A percentile compares a stretch with the other conserved stretches of the same genome.
phyloP scores from a whole-genome alignment of 148 eudicot genomes.

The Chenopodium berlandieri region DNA sequence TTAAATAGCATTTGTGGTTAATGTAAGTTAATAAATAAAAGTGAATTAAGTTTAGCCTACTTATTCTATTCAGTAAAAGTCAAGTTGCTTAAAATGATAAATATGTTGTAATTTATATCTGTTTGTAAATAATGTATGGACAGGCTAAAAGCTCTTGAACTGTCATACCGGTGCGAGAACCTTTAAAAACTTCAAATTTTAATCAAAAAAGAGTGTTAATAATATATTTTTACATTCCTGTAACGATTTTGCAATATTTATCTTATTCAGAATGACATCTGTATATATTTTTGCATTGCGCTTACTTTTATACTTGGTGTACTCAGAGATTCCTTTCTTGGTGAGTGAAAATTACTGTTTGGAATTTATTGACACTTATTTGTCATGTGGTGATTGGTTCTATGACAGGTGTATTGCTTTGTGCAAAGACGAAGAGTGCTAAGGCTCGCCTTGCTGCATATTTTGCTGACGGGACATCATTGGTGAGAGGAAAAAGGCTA shows the following conservation, averaged over 20 bases:
- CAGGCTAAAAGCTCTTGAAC: no score
- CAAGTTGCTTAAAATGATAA: no score
- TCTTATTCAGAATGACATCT: background rate
- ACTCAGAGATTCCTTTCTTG: background rate
- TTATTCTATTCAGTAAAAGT: no score
- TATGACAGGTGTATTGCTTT: conserved; percentile 73
- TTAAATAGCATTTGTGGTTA: no score
- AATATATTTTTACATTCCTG: background rate
- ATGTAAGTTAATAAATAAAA: no score
- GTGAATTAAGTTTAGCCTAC: no score
- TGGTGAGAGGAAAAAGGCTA: conserved; percentile 52
- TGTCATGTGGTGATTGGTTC: conserved; percentile 12
- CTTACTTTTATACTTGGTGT: background rate
- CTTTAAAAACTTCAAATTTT: no score
- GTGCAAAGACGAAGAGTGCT: conserved; percentile 89
- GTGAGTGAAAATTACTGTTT: conserved; percentile 2
- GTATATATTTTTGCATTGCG: background rate
- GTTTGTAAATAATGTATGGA: no score
- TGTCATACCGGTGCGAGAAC: no score
- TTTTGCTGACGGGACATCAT: conserved; percentile 86
- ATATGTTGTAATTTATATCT: no score
- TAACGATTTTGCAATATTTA: background rate
- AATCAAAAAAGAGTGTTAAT: no score
- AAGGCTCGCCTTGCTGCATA: conserved; percentile 70
- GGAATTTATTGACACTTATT: conserved; percentile 4